Conservation (phyloP, 371 early-diverging fungal species). For the Globomyces sp. region DNA sequence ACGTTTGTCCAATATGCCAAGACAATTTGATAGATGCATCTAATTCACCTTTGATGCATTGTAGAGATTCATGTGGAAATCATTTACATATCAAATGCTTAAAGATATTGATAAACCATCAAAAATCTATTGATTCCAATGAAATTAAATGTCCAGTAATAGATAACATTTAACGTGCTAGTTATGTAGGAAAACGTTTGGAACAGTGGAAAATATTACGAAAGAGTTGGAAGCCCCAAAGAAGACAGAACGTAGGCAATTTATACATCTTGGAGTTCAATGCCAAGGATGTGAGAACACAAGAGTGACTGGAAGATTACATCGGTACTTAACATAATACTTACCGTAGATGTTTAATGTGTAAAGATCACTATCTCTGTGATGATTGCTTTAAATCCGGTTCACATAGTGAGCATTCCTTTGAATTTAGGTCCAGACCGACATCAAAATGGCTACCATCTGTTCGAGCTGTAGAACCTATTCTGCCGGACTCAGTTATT, state of each 20-base stretch:
- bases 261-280: conserved; percentile 24
- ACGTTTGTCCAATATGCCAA: conserved; percentile 48
- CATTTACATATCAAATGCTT: conserved; percentile 47
- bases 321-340: conserved; percentile 1
- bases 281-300: conserved; percentile 21
- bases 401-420: conserved; percentile 37
- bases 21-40: conserved; percentile 29
- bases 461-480: conserved; percentile 23
- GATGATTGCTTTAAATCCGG: conserved; percentile 37
- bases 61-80: conserved; percentile 44
- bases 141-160: conserved; percentile 42
- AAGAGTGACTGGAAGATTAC: conserved; percentile 22
- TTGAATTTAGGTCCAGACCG: conserved; percentile 23
- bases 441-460: conserved; percentile 28
- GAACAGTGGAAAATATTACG: conserved; percentile 24
- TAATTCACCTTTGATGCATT: conserved; percentile 29
- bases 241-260: conserved; percentile 10
- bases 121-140: conserved; percentile 34
- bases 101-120: conserved; percentile 43
- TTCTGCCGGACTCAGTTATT: conserved; percentile 24
- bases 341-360: conserved; percentile 27
- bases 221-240: conserved; percentile 9
- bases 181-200: conserved; percentile 43
- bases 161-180: conserved; percentile 13
- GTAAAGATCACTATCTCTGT: conserved; percentile 32